These are phyloP conservation scores for Solanum megistacrolobum DNA, from an alignment of 257 asterid species.

Conservation along the genomic window DNA sequence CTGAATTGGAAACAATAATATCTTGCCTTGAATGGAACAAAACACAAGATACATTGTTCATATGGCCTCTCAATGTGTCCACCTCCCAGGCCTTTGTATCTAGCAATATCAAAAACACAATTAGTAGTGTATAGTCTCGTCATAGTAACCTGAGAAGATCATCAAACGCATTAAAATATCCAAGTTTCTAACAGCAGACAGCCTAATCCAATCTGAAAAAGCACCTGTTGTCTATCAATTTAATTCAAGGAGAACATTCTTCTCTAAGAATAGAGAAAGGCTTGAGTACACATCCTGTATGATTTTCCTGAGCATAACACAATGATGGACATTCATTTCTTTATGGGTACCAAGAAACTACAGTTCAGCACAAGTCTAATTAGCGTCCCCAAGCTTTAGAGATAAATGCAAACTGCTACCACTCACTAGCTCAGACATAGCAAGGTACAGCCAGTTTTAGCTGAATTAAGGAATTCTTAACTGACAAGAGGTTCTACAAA, in stretches of 20 bases:
- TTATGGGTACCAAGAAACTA: background rate
- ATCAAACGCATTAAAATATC: background rate
- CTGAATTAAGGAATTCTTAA: background rate
- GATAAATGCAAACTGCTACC: background rate
- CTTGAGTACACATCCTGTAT: background rate
- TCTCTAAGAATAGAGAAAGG: background rate
- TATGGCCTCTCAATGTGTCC: conserved; percentile 96
- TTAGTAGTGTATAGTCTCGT: background rate
- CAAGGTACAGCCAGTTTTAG: background rate
- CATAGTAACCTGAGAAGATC: background rate
- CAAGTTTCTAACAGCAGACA: background rate
- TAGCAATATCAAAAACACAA: conserved; percentile 13
- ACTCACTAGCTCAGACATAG: background rate
- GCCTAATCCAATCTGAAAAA: background rate
- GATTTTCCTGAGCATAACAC: background rate
- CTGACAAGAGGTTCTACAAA: background rate
- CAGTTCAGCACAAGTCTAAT: background rate
- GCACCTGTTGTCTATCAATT: background rate
- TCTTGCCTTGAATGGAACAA: conserved; percentile 85
- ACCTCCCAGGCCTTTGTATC: conserved; percentile 99
- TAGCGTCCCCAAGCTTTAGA: background rate
- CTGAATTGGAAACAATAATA: conserved; percentile 89
- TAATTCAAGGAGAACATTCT: background rate
- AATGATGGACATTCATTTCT: background rate
- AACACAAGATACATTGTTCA: conserved; percentile 95